A percentile compares a stretch with the other conserved stretches of the same genome.
Conservation (phyloP, 371 early-diverging fungal species). For the Circinella umbellata region DNA sequence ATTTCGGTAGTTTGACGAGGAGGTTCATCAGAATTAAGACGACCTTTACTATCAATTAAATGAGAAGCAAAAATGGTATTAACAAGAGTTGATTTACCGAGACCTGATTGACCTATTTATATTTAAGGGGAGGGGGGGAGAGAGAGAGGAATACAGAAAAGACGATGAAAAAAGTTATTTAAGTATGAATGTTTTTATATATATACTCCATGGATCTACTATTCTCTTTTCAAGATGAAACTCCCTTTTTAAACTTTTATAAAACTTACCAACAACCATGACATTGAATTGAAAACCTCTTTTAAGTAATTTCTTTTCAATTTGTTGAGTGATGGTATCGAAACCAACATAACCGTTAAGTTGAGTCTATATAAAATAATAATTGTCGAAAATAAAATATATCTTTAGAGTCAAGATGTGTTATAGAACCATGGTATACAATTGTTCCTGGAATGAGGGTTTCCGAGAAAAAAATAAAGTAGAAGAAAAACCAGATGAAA, state of each 20-base stretch:
- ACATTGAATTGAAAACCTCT: slow-evolving; percentile 96
- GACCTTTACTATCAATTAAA: slow-evolving; percentile 81
- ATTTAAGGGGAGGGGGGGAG: too few species aligned
- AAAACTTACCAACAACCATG: slow-evolving; percentile 83
- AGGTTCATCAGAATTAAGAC: slow-evolving; percentile 71
- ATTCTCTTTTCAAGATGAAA: too few species aligned
- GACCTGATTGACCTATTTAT: slow-evolving; percentile 89
- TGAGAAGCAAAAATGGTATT: slow-evolving; percentile 91
- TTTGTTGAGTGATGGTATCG: slow-evolving; percentile 93
- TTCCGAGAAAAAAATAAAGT: too few species aligned
- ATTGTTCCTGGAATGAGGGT: too few species aligned
- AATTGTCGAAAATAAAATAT: neutral
- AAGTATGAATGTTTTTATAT: too few species aligned
- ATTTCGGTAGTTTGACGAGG: slow-evolving; percentile 88
- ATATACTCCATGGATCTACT: too few species aligned
- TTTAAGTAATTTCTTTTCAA: slow-evolving; percentile 91
- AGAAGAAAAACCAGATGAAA: too few species aligned
- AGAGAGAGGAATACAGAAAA: too few species aligned
- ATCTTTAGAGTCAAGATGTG: neutral
- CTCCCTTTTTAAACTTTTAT: too few species aligned
- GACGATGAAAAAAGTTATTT: too few species aligned
- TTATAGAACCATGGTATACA: neutral
- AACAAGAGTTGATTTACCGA: slow-evolving; percentile 98
- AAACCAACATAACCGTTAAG: slow-evolving; percentile 92
- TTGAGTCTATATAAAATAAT: slow-evolving; percentile 40